Conservation (phyloP, 345 rosid genomes). For the Brassica cretica region DNA sequence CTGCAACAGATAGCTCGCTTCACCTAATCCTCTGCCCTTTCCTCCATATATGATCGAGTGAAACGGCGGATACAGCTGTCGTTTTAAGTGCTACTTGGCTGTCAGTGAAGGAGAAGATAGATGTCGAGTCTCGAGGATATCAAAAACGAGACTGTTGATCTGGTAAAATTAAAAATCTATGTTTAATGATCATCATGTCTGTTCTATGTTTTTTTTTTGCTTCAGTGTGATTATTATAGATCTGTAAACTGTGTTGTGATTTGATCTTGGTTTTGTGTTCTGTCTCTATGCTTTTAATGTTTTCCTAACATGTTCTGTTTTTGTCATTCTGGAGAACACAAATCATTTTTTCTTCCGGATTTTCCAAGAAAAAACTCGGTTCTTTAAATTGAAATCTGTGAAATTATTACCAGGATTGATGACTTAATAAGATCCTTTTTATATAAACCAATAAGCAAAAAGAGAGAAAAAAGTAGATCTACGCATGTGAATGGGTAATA, state of each 20-base stretch:
- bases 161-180: conserved; percentile 40
- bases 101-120: conserved; percentile 25
- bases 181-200: background rate
- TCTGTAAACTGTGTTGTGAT: background rate
- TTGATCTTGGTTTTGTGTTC: conserved; percentile 8
- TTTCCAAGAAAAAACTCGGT: background rate
- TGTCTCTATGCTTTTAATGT: background rate
- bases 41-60: conserved; percentile 19
- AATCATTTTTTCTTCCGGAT: background rate
- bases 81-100: conserved; percentile 16
- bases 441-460: background rate
- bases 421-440: background rate
- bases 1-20: conserved; percentile 34
- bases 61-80: conserved; percentile 26
- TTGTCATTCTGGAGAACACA: background rate
- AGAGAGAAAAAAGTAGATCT: conserved; percentile 31
- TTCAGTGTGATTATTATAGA: background rate
- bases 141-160: conserved; percentile 77
- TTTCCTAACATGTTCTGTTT: background rate
- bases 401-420: background rate
- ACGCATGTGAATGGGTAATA: conserved; percentile 21
- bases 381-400: background rate
- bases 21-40: conserved; percentile 15
- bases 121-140: conserved; percentile 55
- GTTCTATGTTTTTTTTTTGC: background rate